These are phyloP conservation scores for Rhodomyrtus tomentosa DNA, from an alignment of 345 rosid species.

Conservation along the genomic window DNA sequence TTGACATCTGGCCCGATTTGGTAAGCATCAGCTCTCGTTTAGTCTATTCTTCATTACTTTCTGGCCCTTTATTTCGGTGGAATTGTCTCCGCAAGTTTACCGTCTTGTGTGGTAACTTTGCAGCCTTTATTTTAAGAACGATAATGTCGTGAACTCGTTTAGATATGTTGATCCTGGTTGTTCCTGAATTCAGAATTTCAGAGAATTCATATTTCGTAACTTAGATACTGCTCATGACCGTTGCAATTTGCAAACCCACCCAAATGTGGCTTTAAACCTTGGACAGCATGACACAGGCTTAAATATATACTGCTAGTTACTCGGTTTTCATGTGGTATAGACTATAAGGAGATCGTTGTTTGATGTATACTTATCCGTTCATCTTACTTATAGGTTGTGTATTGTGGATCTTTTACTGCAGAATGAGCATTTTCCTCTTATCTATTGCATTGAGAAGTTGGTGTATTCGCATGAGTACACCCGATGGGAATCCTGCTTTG, in stretches of 20 bases:
- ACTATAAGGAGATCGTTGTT: background rate
- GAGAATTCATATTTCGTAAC: background rate
- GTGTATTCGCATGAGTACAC: slow-evolving; percentile 35
- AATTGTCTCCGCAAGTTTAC: background rate
- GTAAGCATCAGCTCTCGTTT: slow-evolving; percentile 10
- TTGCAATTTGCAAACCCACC: background rate
- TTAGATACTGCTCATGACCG: background rate
- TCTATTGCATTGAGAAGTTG: slow-evolving; percentile 62
- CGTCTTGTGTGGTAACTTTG: background rate
- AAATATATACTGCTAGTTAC: background rate
- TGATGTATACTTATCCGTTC: background rate
- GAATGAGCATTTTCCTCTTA: slow-evolving; percentile 68
- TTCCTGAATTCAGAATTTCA: background rate
- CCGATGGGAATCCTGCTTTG: slow-evolving; percentile 71
- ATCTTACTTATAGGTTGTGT: background rate
- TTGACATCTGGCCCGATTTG: slow-evolving; percentile 63
- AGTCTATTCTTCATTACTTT: background rate
- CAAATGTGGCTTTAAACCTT: background rate
- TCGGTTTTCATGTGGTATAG: background rate
- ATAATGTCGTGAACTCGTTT: background rate
- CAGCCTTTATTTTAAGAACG: background rate
- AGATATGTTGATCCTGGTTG: background rate
- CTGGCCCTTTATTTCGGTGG: background rate
- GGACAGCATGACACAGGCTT: background rate
- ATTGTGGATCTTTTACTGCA: slow-evolving; percentile 19